Evolutionary conservation across 306 rosid species (phyloP), one percentile per base, ranked within the genome.

Genomic region (Castanopsis chinensis): DNA sequence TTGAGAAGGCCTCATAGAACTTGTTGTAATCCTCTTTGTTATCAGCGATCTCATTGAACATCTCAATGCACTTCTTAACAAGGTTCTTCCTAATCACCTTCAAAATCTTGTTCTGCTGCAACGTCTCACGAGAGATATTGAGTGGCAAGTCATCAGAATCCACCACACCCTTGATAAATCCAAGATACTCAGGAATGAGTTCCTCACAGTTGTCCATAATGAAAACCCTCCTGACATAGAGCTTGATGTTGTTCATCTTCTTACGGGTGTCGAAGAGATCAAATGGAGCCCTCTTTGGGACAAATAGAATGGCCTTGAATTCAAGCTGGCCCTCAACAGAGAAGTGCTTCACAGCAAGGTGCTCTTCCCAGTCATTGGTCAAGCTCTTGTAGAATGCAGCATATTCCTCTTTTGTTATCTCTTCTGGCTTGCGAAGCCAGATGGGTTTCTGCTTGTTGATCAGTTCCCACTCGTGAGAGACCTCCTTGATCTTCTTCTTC

Each of bases 391-490:
- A 91, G 87, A 91, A 91, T 41, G 96, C 49, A 4, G 91, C 92
- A 52, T 91, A 91, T 19, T 91, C 96, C 1, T 89, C 96, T 83
- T 84, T 91, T 3, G 90, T 84, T 4, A 91, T 91, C 60, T 91
- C 96, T 27, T 91, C 96, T 4, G 96, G 96, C 74, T 91, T 91
- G 6, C 93, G 90, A n/a, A 91, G 54, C 96, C 93, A 91, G 73
- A 91, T 89, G 37, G 96, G 91, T 25, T 89, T 91, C 85, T 89
- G 96, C 85, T 91, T 89, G 93, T 91, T 91, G 61, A 91, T 87
- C 59, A 87, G 90, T 43, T 89, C 35, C 93, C 96, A 91, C 74
- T 91, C 96, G 19, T 91, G 89, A 58, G 88, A 82, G 64, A 89
- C 91, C 78, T 89, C 93, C 80, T 91, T 89, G 30, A 91, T 89